Evolutionary conservation across 257 asterid species (phyloP).

Genomic region (Capsicum chinense): DNA sequence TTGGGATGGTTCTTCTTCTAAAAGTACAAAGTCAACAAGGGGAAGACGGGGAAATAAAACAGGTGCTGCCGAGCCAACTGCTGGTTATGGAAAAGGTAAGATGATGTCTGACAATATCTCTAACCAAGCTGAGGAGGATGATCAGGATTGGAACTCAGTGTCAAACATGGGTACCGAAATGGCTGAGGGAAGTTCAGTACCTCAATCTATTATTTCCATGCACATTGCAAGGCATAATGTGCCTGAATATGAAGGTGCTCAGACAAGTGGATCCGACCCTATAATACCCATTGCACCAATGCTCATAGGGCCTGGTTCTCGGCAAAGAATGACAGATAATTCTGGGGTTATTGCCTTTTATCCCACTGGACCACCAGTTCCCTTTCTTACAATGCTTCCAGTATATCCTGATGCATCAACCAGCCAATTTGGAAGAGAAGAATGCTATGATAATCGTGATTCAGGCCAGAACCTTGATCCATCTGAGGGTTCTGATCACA

Average conservation of each 20-base stretch:
- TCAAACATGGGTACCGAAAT: constrained; percentile 50
- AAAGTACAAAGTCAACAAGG: constrained; percentile 42
- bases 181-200: constrained; percentile 51
- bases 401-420: constrained; percentile 64
- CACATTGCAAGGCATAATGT: constrained; percentile 53
- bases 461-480: constrained; percentile 51
- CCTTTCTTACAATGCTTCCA: constrained; percentile 92
- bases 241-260: constrained; percentile 64
- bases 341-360: constrained; percentile 80
- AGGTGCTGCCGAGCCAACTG: constrained; percentile 38
- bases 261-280: constrained; percentile 79
- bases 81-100: constrained; percentile 65
- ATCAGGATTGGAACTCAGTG: constrained; percentile 57
- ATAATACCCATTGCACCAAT: constrained; percentile 71
- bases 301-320: constrained; percentile 71
- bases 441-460: constrained; percentile 50
- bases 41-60: constrained; percentile 51
- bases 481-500: constrained; percentile 52
- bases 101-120: constrained; percentile 50
- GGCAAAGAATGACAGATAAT: constrained; percentile 60
- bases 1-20: constrained; percentile 54
- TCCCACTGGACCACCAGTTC: constrained; percentile 99
- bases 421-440: constrained; percentile 59
- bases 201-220: constrained; percentile 58
- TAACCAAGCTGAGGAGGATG: constrained; percentile 60